Base-by-base conservation (phyloP, 2,329 filamentous ascomycete genomes). In the Exophiala mesophila region DNA sequence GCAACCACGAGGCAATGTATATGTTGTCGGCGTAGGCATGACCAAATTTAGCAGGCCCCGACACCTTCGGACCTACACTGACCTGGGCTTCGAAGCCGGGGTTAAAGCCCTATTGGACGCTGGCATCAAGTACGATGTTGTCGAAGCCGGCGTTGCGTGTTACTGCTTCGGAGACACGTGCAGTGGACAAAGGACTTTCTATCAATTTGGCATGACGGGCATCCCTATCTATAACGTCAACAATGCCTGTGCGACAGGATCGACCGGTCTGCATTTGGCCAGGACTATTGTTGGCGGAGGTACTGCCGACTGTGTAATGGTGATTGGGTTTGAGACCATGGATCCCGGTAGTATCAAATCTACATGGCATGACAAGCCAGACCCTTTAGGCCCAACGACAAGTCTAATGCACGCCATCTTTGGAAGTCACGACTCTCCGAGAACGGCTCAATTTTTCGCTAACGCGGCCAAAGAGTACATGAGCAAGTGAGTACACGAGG, bases 281-380 rank as follows among this genome's bases (percentile, higher is more conserved):
- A 74, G 88, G 20, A 87, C 82, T 36, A 74, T 94, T 63, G 82
- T 96, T 55, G 74, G 78, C 4, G 76, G 85, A 55, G 89, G 89
- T 19, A 85, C 78, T 10, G 85, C 87, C 1, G 86, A 95, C 64
- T 94, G 88, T 61, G 81, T 94, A 16, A 70, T 97, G 50, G 89
- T 96, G 1, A 80, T 97, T 16, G 92, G 90, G 3, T 97, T 97
- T 58, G 92, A 97, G 74, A 95, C 96, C 78, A 97, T 97, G 90
- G 88, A 83, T 68, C 83, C 85, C 0, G 90, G 90, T 9, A 85
- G 80, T 54, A 72, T 97, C 55, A 82, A 89, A 70, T 78, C 72
- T 44, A 82, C 85, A 68, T 97, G 85, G 70, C 82, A 88, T 55
- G 90, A 97, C 63, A 76, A 89, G 19, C 77, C 82, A 54, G 89